These are phyloP conservation scores for Pichia sp. DNA, from an alignment of 1,139 yeast genomes.

Conservation along the genomic window DNA sequence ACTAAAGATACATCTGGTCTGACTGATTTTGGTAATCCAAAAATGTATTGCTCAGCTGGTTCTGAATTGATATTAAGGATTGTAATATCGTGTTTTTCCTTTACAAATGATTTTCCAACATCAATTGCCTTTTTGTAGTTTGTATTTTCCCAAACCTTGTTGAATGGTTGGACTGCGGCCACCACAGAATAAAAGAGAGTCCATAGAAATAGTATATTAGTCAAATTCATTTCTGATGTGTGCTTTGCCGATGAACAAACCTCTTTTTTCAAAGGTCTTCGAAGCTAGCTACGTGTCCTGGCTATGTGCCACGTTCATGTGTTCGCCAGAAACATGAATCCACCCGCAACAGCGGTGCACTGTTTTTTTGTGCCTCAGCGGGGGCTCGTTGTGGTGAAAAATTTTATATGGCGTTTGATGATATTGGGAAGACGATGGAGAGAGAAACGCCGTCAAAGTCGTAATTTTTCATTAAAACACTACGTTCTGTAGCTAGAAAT, in stretches of 20 bases:
- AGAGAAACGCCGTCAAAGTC: no score
- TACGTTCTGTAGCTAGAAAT: neutral
- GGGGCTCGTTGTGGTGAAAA: no score
- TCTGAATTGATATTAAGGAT: slow-evolving; percentile 52
- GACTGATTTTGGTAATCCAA: slow-evolving; percentile 40
- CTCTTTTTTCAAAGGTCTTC: no score
- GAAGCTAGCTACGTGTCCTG: no score
- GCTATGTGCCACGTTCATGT: no score
- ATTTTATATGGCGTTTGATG: neutral
- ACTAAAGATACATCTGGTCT: slow-evolving; percentile 43
- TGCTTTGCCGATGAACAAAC: no score
- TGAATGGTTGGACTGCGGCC: slow-evolving; percentile 13
- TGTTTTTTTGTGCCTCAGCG: no score
- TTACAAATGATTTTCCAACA: slow-evolving; percentile 58
- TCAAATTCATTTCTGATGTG: slow-evolving; percentile 11
- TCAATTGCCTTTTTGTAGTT: slow-evolving; percentile 52
- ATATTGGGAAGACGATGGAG: no score
- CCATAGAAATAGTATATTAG: slow-evolving; percentile 3
- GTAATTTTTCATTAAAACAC: no score
- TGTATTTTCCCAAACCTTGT: slow-evolving; percentile 42
- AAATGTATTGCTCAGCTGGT: slow-evolving; percentile 52
- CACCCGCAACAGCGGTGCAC: neutral
- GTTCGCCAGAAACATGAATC: neutral
- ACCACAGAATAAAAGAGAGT: slow-evolving; percentile 1
- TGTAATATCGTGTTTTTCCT: slow-evolving; percentile 52